phyloP scores from a whole-genome alignment of 805 yeast genomes.

The Barnettozyma siamensis region DNA sequence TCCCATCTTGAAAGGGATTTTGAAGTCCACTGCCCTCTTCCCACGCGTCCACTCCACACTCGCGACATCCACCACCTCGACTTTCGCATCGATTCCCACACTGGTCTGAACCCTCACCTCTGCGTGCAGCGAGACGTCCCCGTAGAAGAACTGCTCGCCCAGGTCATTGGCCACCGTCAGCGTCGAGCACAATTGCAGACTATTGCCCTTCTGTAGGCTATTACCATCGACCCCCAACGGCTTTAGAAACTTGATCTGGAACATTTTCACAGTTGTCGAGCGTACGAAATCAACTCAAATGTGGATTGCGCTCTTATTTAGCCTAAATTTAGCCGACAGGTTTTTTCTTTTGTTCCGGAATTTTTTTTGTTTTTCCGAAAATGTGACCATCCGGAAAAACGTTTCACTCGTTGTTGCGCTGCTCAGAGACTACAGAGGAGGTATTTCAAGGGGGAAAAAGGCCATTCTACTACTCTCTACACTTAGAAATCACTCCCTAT shows the following conservation, averaged over 20 bases:
- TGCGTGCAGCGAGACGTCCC: conserved; percentile 18
- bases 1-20: not conserved
- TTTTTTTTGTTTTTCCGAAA: not conserved
- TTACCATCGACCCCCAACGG: conserved; percentile 22
- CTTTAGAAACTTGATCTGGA: conserved; percentile 31
- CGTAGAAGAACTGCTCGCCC: conserved; percentile 35
- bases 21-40: conserved; percentile 17
- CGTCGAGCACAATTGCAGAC: conserved; percentile 18
- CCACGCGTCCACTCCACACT: conserved; percentile 18
- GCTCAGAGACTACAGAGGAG: too few relatives aligned
- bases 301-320: too few relatives aligned
- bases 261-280: too few relatives aligned
- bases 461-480: too few relatives aligned
- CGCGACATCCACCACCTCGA: not conserved
- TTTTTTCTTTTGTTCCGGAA: conserved; percentile 1
- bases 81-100: not conserved
- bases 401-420: too few relatives aligned
- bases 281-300: too few relatives aligned
- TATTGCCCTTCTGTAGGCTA: conserved; percentile 1
- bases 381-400: not conserved
- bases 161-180: conserved; percentile 33
- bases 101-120: conserved; percentile 7
- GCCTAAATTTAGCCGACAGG: conserved; percentile 30
- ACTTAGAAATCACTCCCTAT: too few relatives aligned
- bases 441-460: too few relatives aligned